Base-by-base conservation (phyloP, 108 stramenopile genomes). In the Cylindrotheca fusiformis region DNA sequence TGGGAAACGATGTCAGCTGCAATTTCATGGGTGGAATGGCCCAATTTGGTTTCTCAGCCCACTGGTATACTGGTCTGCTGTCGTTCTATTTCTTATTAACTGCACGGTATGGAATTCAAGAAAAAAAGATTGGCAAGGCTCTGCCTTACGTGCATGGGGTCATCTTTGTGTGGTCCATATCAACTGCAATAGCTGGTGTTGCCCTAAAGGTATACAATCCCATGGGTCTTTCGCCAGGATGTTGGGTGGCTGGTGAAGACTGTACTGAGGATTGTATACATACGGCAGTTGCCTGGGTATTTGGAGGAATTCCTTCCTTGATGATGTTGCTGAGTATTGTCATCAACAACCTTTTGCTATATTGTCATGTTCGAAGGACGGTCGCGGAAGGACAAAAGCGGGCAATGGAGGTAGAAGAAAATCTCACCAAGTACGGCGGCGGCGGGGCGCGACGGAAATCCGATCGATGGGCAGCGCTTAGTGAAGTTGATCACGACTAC, bases 71-170 rank as follows among this genome's bases (percentile, higher is more conserved):
- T 48, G 58, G 60, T 28, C 19, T 52, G 6, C 58, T 77, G 3
- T 23, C 32, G 22, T 65, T 36, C 22, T 76, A 65, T 48, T 71
- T 53, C 32, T 58, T 71, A 26, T 44, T 66, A 6, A 56, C 71
- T 8, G 55, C 67, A 21, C 64, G 69, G 0, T 66, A 57, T 46
- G 63, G 63, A 52, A 29, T 52, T n/a, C 27, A 21, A 28, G 36
- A 41, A 41, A 10, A 55, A 27, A 36, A 21, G n/a, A 48, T 66
- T 2, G 24, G 25, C 20, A 56, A 56, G 26, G 45, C 47, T 29
- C 54, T 55, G 29, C 22, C 12, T 5, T 55, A n/a, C 31, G 48
- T 56, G 33, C 65, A 66, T 52, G 18, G 1, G 36, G n/a, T 48
- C 5, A 25, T 26, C 14, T 14, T 45, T 21, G 22, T 17, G 4